phyloP scores from a whole-genome alignment of 495 filamentous ascomycete species.

The Stereocaulon alpinum region DNA sequence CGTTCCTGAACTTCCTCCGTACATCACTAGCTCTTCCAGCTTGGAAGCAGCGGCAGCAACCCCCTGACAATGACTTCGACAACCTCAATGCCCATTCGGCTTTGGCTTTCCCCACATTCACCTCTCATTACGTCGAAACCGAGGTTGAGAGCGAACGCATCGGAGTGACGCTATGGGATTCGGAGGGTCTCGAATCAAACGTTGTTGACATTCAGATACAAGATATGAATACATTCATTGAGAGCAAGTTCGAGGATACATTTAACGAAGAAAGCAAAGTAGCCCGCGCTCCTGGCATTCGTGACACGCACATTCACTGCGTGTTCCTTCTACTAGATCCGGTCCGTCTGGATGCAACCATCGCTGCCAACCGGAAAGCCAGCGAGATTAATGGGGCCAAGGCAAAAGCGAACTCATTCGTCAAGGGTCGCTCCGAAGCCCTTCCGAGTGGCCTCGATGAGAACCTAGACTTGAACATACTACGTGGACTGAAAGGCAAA shows the following conservation, averaged over 20 bases:
- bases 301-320: slow-evolving; percentile 95
- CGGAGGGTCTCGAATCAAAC: slow-evolving; percentile 83
- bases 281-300: slow-evolving; percentile 78
- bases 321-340: slow-evolving; percentile 91
- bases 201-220: slow-evolving; percentile 88
- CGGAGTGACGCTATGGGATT: slow-evolving; percentile 93
- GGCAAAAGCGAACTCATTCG: slow-evolving; percentile 33
- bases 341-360: slow-evolving; percentile 70
- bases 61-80: slow-evolving; percentile 40
- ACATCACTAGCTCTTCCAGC: slow-evolving; percentile 67
- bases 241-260: slow-evolving; percentile 97
- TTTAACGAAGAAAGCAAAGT: slow-evolving; percentile 98
- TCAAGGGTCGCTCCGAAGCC: slow-evolving; percentile 22
- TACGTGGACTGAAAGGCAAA: slow-evolving; percentile 83
- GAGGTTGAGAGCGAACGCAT: slow-evolving; percentile 90
- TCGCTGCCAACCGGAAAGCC: slow-evolving; percentile 54
- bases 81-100: slow-evolving; percentile 29
- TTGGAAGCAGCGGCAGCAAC: slow-evolving; percentile 55
- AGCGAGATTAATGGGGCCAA: slow-evolving; percentile 44
- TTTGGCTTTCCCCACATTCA: slow-evolving; percentile 56
- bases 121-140: slow-evolving; percentile 81
- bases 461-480: slow-evolving; percentile 80
- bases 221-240: slow-evolving; percentile 81
- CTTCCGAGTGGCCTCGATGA: slow-evolving; percentile 64
- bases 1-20: slow-evolving; percentile 91